phyloP scores from a whole-genome alignment of 2,329 filamentous ascomycete genomes.

The Chaetomium sp. region DNA sequence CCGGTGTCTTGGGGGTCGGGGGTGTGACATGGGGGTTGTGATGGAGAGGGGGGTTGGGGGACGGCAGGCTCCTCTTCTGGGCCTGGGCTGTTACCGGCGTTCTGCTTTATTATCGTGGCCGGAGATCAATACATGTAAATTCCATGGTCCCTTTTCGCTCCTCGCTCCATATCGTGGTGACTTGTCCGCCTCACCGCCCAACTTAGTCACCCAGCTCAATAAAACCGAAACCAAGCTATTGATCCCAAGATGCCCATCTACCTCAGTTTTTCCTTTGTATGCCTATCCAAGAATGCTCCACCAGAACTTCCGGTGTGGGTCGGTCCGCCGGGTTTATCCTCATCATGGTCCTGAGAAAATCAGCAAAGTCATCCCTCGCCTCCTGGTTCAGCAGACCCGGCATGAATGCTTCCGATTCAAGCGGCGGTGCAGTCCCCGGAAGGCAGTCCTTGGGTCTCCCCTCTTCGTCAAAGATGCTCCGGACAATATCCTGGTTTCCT shows the following conservation, averaged over 20 bases:
- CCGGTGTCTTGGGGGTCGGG: background rate
- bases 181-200: background rate
- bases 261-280: background rate
- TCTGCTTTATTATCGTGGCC: background rate
- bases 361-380: background rate
- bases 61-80: background rate
- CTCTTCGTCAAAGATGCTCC: background rate
- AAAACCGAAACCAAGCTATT: no score
- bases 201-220: no score
- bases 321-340: background rate
- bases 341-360: background rate
- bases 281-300: background rate
- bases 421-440: no score
- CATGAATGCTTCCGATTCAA: background rate
- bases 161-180: background rate
- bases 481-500: background rate
- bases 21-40: no score
- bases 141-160: background rate
- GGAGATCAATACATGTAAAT: background rate
- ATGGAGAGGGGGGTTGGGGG: no score
- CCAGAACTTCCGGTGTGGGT: background rate
- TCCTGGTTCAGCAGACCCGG: background rate
- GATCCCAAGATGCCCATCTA: background rate
- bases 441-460: background rate
- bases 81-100: background rate